A percentile compares a stretch with the other conserved stretches of the same genome.
Evolutionary conservation across 1,284 basidiomycete genomes (phyloP).

Genomic region (Ceratobasidium papillatum): DNA sequence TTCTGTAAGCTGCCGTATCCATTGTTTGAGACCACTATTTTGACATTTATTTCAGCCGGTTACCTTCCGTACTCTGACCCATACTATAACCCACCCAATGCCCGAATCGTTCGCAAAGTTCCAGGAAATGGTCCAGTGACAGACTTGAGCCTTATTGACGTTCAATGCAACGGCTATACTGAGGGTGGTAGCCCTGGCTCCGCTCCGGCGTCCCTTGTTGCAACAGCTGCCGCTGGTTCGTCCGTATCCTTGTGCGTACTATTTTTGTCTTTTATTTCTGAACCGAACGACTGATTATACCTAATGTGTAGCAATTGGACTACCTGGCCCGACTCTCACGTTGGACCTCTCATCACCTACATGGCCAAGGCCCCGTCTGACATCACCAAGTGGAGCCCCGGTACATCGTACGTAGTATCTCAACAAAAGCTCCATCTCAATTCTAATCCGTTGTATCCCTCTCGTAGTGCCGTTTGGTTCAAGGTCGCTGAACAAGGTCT

Average conservation of each 20-base stretch:
- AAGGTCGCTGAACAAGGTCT: slow-evolving; percentile 60
- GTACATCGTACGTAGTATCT: slow-evolving; percentile 52
- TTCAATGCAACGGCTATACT: slow-evolving; percentile 49
- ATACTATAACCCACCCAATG: slow-evolving; percentile 54
- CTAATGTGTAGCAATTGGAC: slow-evolving; percentile 13
- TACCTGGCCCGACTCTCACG: slow-evolving; percentile 43
- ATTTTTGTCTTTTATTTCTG: neutral
- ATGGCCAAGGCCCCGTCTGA: slow-evolving; percentile 56
- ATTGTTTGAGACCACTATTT: slow-evolving; percentile 50
- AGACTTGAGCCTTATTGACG: slow-evolving; percentile 49
- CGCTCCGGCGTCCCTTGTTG: slow-evolving; percentile 58
- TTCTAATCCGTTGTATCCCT: neutral
- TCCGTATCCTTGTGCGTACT: slow-evolving; percentile 46
- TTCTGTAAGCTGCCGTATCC: slow-evolving; percentile 43
- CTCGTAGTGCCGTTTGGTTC: slow-evolving; percentile 58
- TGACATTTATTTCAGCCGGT: slow-evolving; percentile 37
- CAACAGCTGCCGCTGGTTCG: slow-evolving; percentile 58
- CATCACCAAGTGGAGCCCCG: slow-evolving; percentile 59
- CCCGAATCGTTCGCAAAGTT: slow-evolving; percentile 60
- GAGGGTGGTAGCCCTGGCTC: slow-evolving; percentile 54
- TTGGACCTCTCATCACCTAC: slow-evolving; percentile 61
- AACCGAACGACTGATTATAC: neutral
- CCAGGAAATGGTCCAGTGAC: slow-evolving; percentile 46
- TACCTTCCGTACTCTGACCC: slow-evolving; percentile 56
- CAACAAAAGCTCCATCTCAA: neutral